Conservation (phyloP, 495 filamentous ascomycete genomes). For the Hyaloscypha finlandica region DNA sequence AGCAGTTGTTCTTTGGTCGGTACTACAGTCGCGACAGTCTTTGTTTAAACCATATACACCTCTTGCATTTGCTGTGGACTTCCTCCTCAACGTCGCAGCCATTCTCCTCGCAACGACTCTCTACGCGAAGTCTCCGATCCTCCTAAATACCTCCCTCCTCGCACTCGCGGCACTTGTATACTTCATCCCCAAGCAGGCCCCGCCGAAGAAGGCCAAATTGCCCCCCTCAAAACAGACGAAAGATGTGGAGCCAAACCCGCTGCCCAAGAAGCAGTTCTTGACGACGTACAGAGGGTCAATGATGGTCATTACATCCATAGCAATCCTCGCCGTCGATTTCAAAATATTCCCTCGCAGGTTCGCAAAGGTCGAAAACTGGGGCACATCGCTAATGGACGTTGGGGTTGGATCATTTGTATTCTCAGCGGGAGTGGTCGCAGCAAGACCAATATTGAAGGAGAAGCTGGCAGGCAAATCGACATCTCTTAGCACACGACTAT, state of each 20-base stretch:
- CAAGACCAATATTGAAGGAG: slow-evolving; percentile 80
- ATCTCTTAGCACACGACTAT: slow-evolving; percentile 56
- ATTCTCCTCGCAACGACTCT: slow-evolving; percentile 84
- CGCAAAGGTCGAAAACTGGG: slow-evolving; percentile 98
- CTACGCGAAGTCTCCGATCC: slow-evolving; percentile 73
- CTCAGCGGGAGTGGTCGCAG: slow-evolving; percentile 88
- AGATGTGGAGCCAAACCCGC: slow-evolving; percentile 43
- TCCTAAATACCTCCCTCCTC: slow-evolving; percentile 76
- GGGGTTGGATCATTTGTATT: slow-evolving; percentile 98
- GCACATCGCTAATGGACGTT: slow-evolving; percentile 96
- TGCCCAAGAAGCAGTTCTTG: slow-evolving; percentile 87
- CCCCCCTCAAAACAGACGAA: slow-evolving; percentile 44
- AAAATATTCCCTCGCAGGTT: slow-evolving; percentile 88
- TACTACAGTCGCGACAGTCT: slow-evolving; percentile 80
- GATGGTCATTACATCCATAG: slow-evolving; percentile 89
- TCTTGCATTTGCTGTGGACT: slow-evolving; percentile 71
- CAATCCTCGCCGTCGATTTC: slow-evolving; percentile 98
- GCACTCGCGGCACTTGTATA: slow-evolving; percentile 47
- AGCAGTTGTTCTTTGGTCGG: slow-evolving; percentile 84
- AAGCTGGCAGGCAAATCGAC: slow-evolving; percentile 49
- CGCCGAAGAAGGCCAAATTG: slow-evolving; percentile 57
- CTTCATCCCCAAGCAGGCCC: slow-evolving; percentile 39
- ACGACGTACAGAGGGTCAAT: slow-evolving; percentile 88
- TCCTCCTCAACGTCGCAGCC: slow-evolving; percentile 80
- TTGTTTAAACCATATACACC: slow-evolving; percentile 78